phyloP scores from a whole-genome alignment of 2,329 filamentous ascomycete species.

The Hypocrella siamensis region DNA sequence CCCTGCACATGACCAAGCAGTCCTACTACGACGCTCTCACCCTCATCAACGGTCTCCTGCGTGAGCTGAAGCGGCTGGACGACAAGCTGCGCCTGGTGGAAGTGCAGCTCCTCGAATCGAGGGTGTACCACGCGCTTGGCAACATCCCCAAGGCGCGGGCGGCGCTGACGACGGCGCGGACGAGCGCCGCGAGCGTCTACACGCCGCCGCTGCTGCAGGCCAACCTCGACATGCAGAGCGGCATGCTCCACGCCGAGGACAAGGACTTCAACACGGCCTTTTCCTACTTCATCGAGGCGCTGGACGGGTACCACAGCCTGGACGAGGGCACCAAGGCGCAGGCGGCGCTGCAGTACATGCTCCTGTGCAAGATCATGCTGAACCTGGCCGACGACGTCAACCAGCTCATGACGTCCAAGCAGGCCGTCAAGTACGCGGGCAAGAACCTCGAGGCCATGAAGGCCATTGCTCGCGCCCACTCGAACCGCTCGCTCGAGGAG shows the following conservation, averaged over 20 bases:
- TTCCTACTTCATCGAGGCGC: constrained; percentile 97
- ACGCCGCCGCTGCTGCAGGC: constrained; percentile 90
- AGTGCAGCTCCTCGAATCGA: constrained; percentile 91
- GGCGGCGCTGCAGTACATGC: constrained; percentile 97
- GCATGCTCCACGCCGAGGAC: constrained; percentile 96
- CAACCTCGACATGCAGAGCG: constrained; percentile 96
- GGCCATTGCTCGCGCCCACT: constrained; percentile 87
- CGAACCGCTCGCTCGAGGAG: constrained; percentile 89
- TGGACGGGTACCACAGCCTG: constrained; percentile 90
- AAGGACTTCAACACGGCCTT: constrained; percentile 98
- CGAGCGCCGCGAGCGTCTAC: constrained; percentile 92
- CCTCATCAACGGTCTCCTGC: constrained; percentile 89
- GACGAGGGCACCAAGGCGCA: constrained; percentile 83
- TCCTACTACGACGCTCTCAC: constrained; percentile 94
- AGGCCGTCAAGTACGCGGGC: constrained; percentile 89
- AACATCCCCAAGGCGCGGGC: constrained; percentile 94
- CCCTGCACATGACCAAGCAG: constrained; percentile 92
- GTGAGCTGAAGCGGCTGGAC: constrained; percentile 93
- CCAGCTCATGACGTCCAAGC: constrained; percentile 86
- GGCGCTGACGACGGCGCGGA: constrained; percentile 84
- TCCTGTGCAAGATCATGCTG: constrained; percentile 99
- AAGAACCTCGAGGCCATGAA: constrained; percentile 98
- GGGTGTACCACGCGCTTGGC: constrained; percentile 92
- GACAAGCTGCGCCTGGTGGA: constrained; percentile 97
- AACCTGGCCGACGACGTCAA: constrained; percentile 95